Base-by-base conservation (phyloP, 2,329 filamentous ascomycete species). In the Trichoderma brevicompactum region DNA sequence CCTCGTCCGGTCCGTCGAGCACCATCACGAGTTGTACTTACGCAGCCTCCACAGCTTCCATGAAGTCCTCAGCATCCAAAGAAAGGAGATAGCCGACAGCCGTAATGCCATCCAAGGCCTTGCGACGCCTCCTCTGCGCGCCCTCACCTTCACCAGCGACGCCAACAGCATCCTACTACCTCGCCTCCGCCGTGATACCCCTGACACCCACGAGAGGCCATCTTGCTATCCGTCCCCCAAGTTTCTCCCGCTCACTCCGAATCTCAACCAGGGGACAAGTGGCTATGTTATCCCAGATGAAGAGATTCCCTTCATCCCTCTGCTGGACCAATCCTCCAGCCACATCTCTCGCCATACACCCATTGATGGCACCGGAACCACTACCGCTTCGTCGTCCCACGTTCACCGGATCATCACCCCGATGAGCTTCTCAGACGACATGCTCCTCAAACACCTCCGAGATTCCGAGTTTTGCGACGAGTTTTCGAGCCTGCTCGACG, bases 371-470 rank as follows among this genome's bases (percentile, higher is more conserved):
- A 65, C 70, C 49, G 7, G 17, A n/a, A 2, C 44, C 19, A 6
- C 32, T 4, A 7, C 43, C 7, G 4, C 34, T 28, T 38, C 43
- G 17, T 49, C 54, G 17, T 55, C 64, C 3, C 54, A 69, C 41
- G 63, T 70, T 58, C 62, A 69, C 10, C 62, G 63, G 7, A 65
- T 63, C 28, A 69, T 74, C 8, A 65, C 67, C 4, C 69, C 62
- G 1, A 69, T 72, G 68, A 60, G 68, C 52, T 78, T 83, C 55
- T 74, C 77, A 1, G 80, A 83, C 68, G 74, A 75, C 7, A 72
- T 76, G 38, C 75, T 85, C 7, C 76, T 84, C 9, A 73, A 75
- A 17, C 78, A 79, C 63, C 71, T 81, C 10, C 71, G 79, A 32
- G 74, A 76, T 10, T 72, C 78, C 28, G 75, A 82, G 2, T 82